Conservation (phyloP, 1,139 yeast genomes). For the Pichia sp. region DNA sequence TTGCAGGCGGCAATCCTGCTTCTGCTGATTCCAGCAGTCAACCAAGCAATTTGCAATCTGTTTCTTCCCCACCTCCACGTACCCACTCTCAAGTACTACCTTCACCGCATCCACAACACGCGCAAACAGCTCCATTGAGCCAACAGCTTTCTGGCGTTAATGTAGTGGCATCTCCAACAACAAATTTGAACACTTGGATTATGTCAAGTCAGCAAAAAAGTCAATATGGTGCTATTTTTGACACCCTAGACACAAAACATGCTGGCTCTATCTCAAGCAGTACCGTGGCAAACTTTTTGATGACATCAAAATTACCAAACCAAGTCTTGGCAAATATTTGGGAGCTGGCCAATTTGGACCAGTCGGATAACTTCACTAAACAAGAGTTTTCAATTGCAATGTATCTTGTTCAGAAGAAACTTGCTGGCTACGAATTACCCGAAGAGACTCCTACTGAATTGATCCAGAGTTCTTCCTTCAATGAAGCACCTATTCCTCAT, state of each 20-base stretch:
- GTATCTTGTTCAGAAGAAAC: conserved; percentile 80
- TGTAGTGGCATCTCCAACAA: conserved; percentile 25
- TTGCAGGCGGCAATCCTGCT: conserved; percentile 19
- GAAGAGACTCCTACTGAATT: conserved; percentile 35
- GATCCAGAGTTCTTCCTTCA: conserved; percentile 22
- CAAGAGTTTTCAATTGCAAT: conserved; percentile 90
- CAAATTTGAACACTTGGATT: conserved; percentile 65
- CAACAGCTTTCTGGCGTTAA: conserved; percentile 23
- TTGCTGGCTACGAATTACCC: conserved; percentile 73
- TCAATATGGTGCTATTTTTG: conserved; percentile 77
- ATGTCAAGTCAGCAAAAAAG: conserved; percentile 65
- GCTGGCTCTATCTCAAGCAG: conserved; percentile 65
- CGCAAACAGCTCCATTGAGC: conserved; percentile 11
- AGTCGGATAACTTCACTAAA: conserved; percentile 75
- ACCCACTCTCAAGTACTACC: background rate
- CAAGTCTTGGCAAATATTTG: conserved; percentile 85
- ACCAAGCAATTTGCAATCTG: conserved; percentile 2
- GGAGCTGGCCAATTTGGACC: conserved; percentile 91
- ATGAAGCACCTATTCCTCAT: conserved; percentile 11
- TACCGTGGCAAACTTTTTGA: conserved; percentile 83
- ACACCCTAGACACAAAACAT: conserved; percentile 62
- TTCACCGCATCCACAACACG: background rate
- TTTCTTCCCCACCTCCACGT: conserved; percentile 12
- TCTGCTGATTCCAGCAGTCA: background rate
- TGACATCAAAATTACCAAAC: conserved; percentile 82